These are phyloP conservation scores for Entomortierella parvispora DNA, from an alignment of 192 early-diverging fungal genomes.

Conservation along the genomic window DNA sequence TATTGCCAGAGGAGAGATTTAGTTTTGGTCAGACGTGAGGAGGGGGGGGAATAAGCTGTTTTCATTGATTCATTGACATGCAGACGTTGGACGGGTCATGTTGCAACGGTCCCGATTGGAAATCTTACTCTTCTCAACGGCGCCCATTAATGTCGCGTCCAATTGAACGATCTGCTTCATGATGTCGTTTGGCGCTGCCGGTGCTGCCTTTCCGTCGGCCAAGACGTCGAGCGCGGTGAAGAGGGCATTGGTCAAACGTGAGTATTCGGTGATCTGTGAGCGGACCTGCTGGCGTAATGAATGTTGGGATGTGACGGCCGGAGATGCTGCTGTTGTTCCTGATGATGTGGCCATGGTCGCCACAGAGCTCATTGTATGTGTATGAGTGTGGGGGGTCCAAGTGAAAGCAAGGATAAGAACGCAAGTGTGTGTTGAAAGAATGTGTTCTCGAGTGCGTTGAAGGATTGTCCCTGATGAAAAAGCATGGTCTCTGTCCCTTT, in stretches of 20 bases:
- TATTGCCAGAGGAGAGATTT: conserved; percentile 8
- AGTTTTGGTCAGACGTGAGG: neutral
- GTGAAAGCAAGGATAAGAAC: too few relatives aligned
- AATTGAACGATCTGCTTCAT: conserved; percentile 54
- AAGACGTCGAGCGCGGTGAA: conserved; percentile 28
- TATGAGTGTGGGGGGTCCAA: too few relatives aligned
- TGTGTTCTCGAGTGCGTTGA: too few relatives aligned
- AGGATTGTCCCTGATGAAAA: too few relatives aligned
- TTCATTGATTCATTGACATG: neutral
- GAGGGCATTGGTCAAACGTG: conserved; percentile 30
- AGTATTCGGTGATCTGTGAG: conserved; percentile 46
- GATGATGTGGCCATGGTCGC: neutral
- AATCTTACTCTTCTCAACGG: conserved; percentile 61
- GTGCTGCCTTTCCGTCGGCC: conserved; percentile 25
- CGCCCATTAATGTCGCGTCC: conserved; percentile 55
- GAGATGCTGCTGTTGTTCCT: neutral
- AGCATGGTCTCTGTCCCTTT: too few relatives aligned
- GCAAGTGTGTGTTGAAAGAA: too few relatives aligned
- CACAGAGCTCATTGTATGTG: too few relatives aligned
- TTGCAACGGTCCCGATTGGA: neutral
- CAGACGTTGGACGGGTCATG: too few relatives aligned
- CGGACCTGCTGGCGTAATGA: conserved; percentile 41
- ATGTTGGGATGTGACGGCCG: conserved; percentile 36
- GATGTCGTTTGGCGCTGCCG: conserved; percentile 38
- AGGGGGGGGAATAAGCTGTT: neutral